These are phyloP conservation scores for Ogataea minuta DNA, from an alignment of 805 yeast species.

Conservation along the genomic window DNA sequence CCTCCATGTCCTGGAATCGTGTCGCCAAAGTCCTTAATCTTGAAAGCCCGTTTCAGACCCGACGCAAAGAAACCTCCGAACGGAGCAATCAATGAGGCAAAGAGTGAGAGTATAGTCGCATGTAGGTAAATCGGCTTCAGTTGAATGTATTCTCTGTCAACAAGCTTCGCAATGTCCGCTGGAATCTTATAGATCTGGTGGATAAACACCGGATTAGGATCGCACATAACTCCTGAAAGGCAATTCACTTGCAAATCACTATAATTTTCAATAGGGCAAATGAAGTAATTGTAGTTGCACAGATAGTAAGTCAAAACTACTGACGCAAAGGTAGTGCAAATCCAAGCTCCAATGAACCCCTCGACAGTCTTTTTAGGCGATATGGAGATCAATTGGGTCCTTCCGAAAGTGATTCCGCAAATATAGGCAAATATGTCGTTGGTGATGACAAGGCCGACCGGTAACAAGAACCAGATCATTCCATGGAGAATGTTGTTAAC, in stretches of 20 bases:
- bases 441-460: slow-evolving; percentile 86
- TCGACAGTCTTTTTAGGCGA: slow-evolving; percentile 98
- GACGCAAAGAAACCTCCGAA: slow-evolving; percentile 98
- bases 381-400: slow-evolving; percentile 85
- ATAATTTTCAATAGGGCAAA: slow-evolving; percentile 70
- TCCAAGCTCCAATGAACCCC: slow-evolving; percentile 97
- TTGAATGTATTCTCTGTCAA: slow-evolving; percentile 46
- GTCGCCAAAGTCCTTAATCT: slow-evolving; percentile 95
- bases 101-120: slow-evolving; percentile 79
- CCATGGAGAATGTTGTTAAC: slow-evolving; percentile 88
- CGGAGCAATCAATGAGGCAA: slow-evolving; percentile 96
- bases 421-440: slow-evolving; percentile 96
- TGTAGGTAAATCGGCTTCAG: slow-evolving; percentile 90
- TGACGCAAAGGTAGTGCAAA: slow-evolving; percentile 80
- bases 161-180: slow-evolving; percentile 50
- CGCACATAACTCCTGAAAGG: slow-evolving; percentile 67
- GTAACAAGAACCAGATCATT: slow-evolving; percentile 89
- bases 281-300: slow-evolving; percentile 67
- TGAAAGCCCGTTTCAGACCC: slow-evolving; percentile 95
- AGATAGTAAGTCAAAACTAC: slow-evolving; percentile 62
- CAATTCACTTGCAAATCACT: slow-evolving; percentile 60
- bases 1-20: slow-evolving; percentile 99
- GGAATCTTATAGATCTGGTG: slow-evolving; percentile 80
- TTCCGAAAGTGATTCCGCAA: slow-evolving; percentile 96
- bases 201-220: slow-evolving; percentile 83